These are phyloP conservation scores for Fusarium coicis DNA, from an alignment of 2,329 filamentous ascomycete species.

Conservation along the genomic window DNA sequence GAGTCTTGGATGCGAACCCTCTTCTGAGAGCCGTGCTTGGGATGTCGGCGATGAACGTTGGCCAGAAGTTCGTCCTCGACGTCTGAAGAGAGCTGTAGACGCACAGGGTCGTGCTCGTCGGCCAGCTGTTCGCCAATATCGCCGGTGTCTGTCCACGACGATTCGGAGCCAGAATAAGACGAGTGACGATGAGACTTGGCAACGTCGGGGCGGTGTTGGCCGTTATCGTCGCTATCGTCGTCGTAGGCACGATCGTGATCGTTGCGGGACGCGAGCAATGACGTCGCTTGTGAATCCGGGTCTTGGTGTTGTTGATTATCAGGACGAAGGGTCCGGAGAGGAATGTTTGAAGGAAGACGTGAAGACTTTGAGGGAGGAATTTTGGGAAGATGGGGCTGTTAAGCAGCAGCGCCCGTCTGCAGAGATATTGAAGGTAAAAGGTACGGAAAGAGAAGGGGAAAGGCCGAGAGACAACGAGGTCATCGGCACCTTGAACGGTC, in stretches of 20 bases:
- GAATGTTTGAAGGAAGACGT: constrained; percentile 85
- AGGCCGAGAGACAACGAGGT: constrained; percentile 41
- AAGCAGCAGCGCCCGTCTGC: constrained; percentile 77
- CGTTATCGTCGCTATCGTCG: constrained; percentile 53
- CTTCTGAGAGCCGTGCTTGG: constrained; percentile 55
- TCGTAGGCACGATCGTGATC: constrained; percentile 57
- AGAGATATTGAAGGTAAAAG: constrained; percentile 51
- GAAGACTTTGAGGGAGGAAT: constrained; percentile 81
- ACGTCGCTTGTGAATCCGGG: constrained; percentile 54
- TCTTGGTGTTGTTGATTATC: constrained; percentile 50
- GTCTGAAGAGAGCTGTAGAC: constrained; percentile 73
- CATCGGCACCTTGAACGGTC: constrained; percentile 45
- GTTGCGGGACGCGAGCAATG: constrained; percentile 48
- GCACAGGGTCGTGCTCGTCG: constrained; percentile 83
- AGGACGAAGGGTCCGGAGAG: constrained; percentile 76
- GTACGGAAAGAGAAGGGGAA: constrained; percentile 43
- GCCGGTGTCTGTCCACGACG: constrained; percentile 92
- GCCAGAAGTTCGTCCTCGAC: constrained; percentile 71
- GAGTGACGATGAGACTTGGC: constrained; percentile 39
- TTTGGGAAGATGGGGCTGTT: constrained; percentile 81
- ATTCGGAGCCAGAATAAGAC: constrained; percentile 69
- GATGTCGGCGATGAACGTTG: constrained; percentile 58
- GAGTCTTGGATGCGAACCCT: constrained; percentile 76
- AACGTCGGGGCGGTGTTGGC: constrained; percentile 47
- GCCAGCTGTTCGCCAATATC: constrained; percentile 93